These are phyloP conservation scores for Acacia pycnantha DNA, from an alignment of 331 rosid genomes.

Conservation along the genomic window DNA sequence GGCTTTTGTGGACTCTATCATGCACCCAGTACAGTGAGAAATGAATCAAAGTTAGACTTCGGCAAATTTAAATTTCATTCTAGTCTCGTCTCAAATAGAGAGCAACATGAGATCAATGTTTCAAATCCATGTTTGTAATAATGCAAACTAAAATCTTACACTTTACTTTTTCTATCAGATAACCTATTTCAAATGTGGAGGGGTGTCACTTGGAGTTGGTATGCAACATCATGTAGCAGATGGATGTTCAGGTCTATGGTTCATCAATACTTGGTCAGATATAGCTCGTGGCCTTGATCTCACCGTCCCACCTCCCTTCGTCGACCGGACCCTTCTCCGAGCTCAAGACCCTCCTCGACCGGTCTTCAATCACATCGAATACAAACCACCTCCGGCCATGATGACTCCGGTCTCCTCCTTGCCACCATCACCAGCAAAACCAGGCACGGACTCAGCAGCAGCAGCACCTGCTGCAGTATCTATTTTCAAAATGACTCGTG, in stretches of 20 bases:
- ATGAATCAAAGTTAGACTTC: background rate
- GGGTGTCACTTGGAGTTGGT: conserved; percentile 84
- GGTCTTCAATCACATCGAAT: conserved; percentile 67
- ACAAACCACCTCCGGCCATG: conserved; percentile 75
- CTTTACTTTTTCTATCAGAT: conserved; percentile 34
- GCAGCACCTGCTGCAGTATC: conserved; percentile 22
- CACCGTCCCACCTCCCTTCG: conserved; percentile 54
- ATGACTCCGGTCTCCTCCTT: conserved; percentile 18
- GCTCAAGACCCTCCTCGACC: conserved; percentile 76
- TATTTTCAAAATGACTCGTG: conserved; percentile 48
- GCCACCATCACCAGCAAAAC: background rate
- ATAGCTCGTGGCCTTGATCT: conserved; percentile 81
- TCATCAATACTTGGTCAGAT: conserved; percentile 85
- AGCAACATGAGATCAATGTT: background rate
- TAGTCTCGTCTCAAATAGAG: background rate
- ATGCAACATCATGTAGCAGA: conserved; percentile 91
- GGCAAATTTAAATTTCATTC: background rate
- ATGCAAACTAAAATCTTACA: background rate
- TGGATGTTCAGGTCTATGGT: conserved; percentile 88
- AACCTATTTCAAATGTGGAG: conserved; percentile 89
- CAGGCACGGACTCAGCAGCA: conserved; percentile 13
- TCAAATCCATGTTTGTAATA: background rate
- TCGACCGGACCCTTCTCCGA: conserved; percentile 67
- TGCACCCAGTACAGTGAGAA: background rate
- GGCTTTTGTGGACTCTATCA: background rate